phyloP scores from a whole-genome alignment of 305 asterid species.

The Fraxinus dipetala region DNA sequence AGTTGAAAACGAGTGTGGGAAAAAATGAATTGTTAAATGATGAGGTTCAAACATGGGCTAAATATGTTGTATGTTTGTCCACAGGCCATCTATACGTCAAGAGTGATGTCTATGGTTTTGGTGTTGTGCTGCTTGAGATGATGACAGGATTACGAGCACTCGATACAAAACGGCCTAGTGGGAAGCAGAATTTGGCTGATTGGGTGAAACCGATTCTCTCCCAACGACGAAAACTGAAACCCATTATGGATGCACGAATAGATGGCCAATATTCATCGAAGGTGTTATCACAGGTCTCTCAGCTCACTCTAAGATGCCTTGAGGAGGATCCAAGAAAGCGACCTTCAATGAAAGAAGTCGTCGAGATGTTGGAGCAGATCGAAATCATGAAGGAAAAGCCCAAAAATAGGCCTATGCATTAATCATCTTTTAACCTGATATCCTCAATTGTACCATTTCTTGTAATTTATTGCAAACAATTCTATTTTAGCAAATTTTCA shows the following conservation, averaged over 20 bases:
- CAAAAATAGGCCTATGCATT: background rate
- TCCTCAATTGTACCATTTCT: background rate
- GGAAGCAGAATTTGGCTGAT: conserved; percentile 38
- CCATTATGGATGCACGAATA: conserved; percentile 42
- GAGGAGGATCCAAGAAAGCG: conserved; percentile 43
- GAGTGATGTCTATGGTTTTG: background rate
- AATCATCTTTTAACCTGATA: conserved; percentile 5
- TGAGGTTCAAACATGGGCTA: background rate
- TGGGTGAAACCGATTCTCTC: conserved; percentile 36
- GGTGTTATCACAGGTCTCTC: conserved; percentile 35
- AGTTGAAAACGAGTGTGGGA: too few relatives aligned
- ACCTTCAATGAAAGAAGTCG: conserved; percentile 47
- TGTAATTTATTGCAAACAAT: background rate
- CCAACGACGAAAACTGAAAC: conserved; percentile 30
- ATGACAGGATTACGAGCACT: conserved; percentile 43
- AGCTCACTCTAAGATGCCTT: conserved; percentile 39
- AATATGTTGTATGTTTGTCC: background rate
- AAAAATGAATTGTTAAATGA: background rate
- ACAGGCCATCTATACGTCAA: conserved; percentile 2
- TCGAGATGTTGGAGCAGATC: conserved; percentile 36
- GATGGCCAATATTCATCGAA: conserved; percentile 45
- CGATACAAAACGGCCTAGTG: conserved; percentile 31
- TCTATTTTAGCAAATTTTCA: background rate
- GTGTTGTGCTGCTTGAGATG: background rate
- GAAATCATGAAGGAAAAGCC: conserved; percentile 21